Evolutionary conservation across 805 yeast genomes (phyloP), one percentile per base, ranked within the genome.

Genomic region (Saturnispora dispora): DNA sequence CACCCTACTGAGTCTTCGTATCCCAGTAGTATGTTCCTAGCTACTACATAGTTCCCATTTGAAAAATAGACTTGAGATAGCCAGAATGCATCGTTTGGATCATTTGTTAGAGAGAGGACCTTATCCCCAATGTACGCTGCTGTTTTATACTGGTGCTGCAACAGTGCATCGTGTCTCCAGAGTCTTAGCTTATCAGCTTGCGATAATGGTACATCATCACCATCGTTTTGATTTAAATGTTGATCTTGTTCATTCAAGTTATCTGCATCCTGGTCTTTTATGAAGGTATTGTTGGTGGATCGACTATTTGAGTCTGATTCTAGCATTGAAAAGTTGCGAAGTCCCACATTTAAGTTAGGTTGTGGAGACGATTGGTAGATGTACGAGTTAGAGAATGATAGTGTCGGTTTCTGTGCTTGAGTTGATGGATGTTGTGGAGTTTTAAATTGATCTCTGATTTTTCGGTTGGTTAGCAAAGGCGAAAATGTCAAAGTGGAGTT

Each of bases 11-110:
- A 78, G 6, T 74, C 72, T 54, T 80, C 78, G 57, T 75, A 79
- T 13, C 79, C 75, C 17, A 79, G 67, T 20, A 91, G 72, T 41
- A 90, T 66, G 55, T 82, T 82, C 48, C 88, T 77, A 2, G 95
- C 96, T 33, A 96, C 73, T 40, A 83, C 75, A 65, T 80, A 89
- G 61, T 85, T 79, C 10, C 91, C 91, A 51, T 79, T 80, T 51
- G 81, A 72, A 65, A 81, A 88, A 64, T 85, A 82, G 4, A 86
- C 95, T 69, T 91, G 96, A 0, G 96, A 96, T 30, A 91, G 73
- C 96, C 97, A 90, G 66, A 88, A 91, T 10, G 96, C 96, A 64
- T 91, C 98, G 61, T 84, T 87, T 13, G 96, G 85, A 62, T 90
- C 96, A 53, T 76, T 75, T 0, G 97, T 89, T 54, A 93, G 69